Evolutionary conservation across 1,139 yeast species (phyloP), one percentile per base, ranked within the genome.

Genomic region (Candida tropicalis): DNA sequence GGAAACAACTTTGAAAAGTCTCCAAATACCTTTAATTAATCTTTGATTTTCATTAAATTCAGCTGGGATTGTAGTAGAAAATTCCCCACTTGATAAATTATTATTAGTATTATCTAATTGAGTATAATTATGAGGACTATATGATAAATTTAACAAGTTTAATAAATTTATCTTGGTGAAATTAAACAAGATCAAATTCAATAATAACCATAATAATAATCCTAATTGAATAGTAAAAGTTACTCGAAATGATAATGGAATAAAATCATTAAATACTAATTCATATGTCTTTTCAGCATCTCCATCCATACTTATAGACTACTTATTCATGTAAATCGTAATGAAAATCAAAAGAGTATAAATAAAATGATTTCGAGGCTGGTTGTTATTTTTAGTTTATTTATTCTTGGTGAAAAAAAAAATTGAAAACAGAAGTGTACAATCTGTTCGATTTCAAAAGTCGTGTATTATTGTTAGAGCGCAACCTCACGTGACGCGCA

Each of bases 161-260:
- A 70, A 53, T 13, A 73, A 62, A 52, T 70, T 73, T 49, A 73
- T 55, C 5, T 49, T 44, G 34, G 62, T 55, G 26, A 48, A 49
- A 17, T 54, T 50, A 44, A 56, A 60, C 44, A 65, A 61, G 17
- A 65, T 51, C 36, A 53, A 52, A 10, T 68, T 65, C 27, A 71
- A 52, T 3, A 56, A 38, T 40, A 61, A 66, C 77, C 77, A 73
- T 35, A 70, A 53, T 6, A 57, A 50, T 3, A 61, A 57, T 0
- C 74, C 75, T 15, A 67, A 45, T 40, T 65, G 64, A 9, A 72
- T 47, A 4, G 68, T 51, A 18, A 65, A 53, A 5, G 70, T 52
- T 34, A 71, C 61, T 44, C 70, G 57, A 51, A 68, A 70, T 10
- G 77, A 75, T 26, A 71, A 57, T 10, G 79, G 77, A 9, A 73